phyloP scores from a whole-genome alignment of 2,329 filamentous ascomycete genomes.

The Xylaria polymorpha region DNA sequence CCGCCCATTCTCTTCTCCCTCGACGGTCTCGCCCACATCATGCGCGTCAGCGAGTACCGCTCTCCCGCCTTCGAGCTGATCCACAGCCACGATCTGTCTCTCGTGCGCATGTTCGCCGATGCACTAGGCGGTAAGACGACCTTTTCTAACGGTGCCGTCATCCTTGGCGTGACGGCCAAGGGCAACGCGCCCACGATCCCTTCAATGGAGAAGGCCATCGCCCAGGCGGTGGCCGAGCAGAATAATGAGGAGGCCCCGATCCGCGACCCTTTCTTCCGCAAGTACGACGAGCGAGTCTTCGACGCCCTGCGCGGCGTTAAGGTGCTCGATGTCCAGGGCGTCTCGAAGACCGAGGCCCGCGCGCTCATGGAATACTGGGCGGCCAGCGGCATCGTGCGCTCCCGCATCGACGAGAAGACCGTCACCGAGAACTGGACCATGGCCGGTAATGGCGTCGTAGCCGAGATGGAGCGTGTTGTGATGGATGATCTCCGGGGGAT shows the following conservation, averaged over 20 bases:
- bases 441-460: constrained; percentile 82
- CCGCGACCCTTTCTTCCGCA: constrained; percentile 65
- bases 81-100: constrained; percentile 85
- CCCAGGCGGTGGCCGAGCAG: constrained; percentile 62
- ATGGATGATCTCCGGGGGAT: constrained; percentile 51
- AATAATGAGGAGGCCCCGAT: constrained; percentile 49
- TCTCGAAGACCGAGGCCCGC: constrained; percentile 80
- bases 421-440: constrained; percentile 88
- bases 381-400: constrained; percentile 80
- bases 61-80: constrained; percentile 76
- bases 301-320: constrained; percentile 62
- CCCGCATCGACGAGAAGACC: constrained; percentile 73
- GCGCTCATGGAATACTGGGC: constrained; percentile 94
- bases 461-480: constrained; percentile 79
- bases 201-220: constrained; percentile 76
- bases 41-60: constrained; percentile 81
- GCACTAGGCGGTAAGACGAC: constrained; percentile 70
- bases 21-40: constrained; percentile 84
- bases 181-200: constrained; percentile 75
- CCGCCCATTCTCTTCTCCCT: constrained; percentile 76
- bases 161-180: constrained; percentile 79
- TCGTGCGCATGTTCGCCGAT: constrained; percentile 80
- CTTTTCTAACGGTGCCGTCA: constrained; percentile 78
- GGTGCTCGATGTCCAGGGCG: constrained; percentile 70
- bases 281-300: constrained; percentile 69